These are phyloP conservation scores for Curvularia lunata DNA, from an alignment of 2,329 filamentous ascomycete species.

Conservation along the genomic window DNA sequence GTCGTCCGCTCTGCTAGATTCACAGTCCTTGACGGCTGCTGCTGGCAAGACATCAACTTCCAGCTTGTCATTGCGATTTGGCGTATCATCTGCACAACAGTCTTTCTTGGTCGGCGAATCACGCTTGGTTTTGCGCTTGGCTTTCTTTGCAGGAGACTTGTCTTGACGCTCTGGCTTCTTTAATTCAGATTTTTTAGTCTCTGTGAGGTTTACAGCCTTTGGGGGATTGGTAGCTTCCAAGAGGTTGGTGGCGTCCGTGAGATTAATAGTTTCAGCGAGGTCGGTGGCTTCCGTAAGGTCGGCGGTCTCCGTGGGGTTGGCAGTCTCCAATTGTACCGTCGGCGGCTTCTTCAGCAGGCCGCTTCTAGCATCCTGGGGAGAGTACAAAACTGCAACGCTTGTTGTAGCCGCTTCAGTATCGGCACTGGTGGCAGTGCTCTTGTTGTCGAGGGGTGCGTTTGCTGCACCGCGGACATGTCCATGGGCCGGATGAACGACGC, in stretches of 20 bases:
- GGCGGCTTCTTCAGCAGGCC: constrained; percentile 30
- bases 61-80: background rate
- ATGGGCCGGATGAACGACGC: constrained; percentile 2
- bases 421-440: background rate
- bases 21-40: background rate
- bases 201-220: background rate
- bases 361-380: constrained; percentile 48
- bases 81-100: background rate
- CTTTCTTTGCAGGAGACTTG: constrained; percentile 21
- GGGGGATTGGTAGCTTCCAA: background rate
- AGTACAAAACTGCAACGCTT: constrained; percentile 29
- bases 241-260: background rate
- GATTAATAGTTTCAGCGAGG: background rate
- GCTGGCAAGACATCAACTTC: background rate
- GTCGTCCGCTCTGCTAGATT: background rate
- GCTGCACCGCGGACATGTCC: constrained; percentile 2
- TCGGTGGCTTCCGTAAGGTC: background rate
- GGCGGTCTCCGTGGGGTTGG: background rate
- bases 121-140: background rate
- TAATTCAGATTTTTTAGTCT: constrained; percentile 22
- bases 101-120: background rate
- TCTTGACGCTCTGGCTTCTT: constrained; percentile 26
- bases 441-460: constrained; percentile 6
- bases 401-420: background rate
- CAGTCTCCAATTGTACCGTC: constrained; percentile 5